phyloP scores from a whole-genome alignment of 768 basidiomycete genomes.

The Tricholoma terreum region DNA sequence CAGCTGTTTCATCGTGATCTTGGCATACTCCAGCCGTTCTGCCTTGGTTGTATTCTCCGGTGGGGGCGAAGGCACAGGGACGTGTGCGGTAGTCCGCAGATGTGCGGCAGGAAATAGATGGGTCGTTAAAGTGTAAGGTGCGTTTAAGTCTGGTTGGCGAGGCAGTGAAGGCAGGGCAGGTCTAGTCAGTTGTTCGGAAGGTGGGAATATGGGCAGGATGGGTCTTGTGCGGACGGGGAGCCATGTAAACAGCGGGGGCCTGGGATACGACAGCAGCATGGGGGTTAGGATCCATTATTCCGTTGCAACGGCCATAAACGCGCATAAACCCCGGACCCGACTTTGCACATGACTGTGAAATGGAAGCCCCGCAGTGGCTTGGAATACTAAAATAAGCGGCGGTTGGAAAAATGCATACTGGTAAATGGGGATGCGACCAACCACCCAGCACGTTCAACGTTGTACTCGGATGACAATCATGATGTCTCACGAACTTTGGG shows the following conservation, averaged over 20 bases:
- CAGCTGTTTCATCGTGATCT: conserved; percentile 22
- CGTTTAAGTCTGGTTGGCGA: conserved; percentile 30
- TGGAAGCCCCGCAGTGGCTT: too few species aligned
- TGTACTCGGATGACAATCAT: too few species aligned
- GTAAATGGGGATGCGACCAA: too few species aligned
- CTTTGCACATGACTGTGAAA: too few species aligned
- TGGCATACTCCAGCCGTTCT: conserved; percentile 26
- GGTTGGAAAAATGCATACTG: too few species aligned
- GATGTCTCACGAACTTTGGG: too few species aligned
- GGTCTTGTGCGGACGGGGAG: conserved; percentile 22
- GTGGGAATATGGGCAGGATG: conserved; percentile 36
- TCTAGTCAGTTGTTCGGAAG: conserved; percentile 28
- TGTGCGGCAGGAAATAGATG: conserved; percentile 58
- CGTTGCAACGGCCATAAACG: too few species aligned
- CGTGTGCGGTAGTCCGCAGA: conserved; percentile 42
- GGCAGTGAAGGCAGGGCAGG: conserved; percentile 41
- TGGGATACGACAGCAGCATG: conserved; percentile 15
- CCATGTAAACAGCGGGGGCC: conserved; percentile 27
- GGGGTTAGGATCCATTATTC: too few species aligned
- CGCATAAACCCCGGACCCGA: too few species aligned
- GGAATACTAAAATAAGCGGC: too few species aligned
- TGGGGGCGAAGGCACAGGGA: conserved; percentile 35
- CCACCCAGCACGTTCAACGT: too few species aligned
- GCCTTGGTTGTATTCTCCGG: conserved; percentile 32
- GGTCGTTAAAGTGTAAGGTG: conserved; percentile 44